Evolutionary conservation across 192 early-diverging fungal species (phyloP), one percentile per base, ranked within the genome.

Genomic region (Paraglomus occultum): DNA sequence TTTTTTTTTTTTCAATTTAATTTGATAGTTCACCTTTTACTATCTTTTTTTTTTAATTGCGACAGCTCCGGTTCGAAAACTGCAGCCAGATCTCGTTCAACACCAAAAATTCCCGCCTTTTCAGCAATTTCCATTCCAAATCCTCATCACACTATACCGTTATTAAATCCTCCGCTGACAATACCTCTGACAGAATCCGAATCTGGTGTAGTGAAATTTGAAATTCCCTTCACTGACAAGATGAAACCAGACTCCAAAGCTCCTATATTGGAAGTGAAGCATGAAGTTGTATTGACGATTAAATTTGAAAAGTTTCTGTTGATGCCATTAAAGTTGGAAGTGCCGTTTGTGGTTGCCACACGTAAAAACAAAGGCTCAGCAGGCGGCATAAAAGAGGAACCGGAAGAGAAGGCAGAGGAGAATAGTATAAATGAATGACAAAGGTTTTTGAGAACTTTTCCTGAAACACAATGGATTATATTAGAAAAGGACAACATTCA

Each of bases 241-340:
- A 70, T 70, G 67, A 70, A 70, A 39, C 55, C 55, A 20, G 55
- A 70, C 50, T 59, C 55, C 3, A 70, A 70, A 49, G 52, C 50
- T 5, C 40, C 44, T 6, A 59, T 70, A 11, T 70, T 70, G 67
- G 67, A 70, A 49, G 50, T 70, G 8, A 70, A 70, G 59, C 67
- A 70, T 58, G 67, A 70, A 46, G 7, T 70, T 38, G 50, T 70
- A 1, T 51, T 70, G 67, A 70, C 67, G 18, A 59, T 70, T 48
- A 70, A 57, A 31, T 70, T 70, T 22, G 67, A 70, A 46, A 70
- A 70, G 50, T 70, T 70, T 43, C 57, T 70, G 67, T 54, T 70
- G 22, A 39, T 49, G 17, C 67, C 67, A 11, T 59, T 70, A 46
- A 55, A 70, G 17, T 58, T 70, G 23, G 67, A 70, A 40, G 67